Base-by-base conservation (phyloP, 805 yeast species). In the Candida nonsorbophila region DNA sequence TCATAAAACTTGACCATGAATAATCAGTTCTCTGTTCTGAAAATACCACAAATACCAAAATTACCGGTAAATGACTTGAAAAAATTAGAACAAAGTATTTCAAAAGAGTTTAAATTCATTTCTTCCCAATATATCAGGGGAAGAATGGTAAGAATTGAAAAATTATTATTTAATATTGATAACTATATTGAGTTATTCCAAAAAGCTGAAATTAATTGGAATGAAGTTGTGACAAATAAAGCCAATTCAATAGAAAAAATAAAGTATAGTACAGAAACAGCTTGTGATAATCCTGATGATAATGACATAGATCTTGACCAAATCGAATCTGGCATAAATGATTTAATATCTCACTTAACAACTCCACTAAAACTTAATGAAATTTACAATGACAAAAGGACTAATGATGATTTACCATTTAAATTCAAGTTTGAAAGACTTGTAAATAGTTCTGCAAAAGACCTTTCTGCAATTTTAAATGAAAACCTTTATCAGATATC, bases 401-500 rank as follows among this genome's bases (percentile, higher is more conserved):
- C n/a, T n/a, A n/a, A n/a, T n/a, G 22, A 28, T 14, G 16, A 20
- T 17, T 25, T 33, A 16, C 24, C 21, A 16, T 33, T 33, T n/a
- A 15, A 11, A 10, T 4, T 16, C 4, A 25, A 14, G 18, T 33
- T 33, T 14, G 14, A 36, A 15, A 53, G 19, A n/a, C 9, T 16
- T 6, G 7, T 33, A 6, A 10, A n/a, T n/a, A 7, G 49, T 1
- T 53, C 47, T 38, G 34, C 34, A 18, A 29, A 38, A 7, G 50
- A 50, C 9, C 42, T 64, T 16, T 29, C 32, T 14, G 45, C 54
- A 0, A 47, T 53, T 10, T 32, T 36, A 8, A 48, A 48, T 24
- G 63, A 59, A 31, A 54, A 49, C 21, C 34, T 39, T 12, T 61
- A 59, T 32, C 66, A 55, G 35, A 37, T 40, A 1, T 30, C 41